phyloP scores from a whole-genome alignment of 2,329 filamentous ascomycete genomes.

The Furcasterigmium sp. region DNA sequence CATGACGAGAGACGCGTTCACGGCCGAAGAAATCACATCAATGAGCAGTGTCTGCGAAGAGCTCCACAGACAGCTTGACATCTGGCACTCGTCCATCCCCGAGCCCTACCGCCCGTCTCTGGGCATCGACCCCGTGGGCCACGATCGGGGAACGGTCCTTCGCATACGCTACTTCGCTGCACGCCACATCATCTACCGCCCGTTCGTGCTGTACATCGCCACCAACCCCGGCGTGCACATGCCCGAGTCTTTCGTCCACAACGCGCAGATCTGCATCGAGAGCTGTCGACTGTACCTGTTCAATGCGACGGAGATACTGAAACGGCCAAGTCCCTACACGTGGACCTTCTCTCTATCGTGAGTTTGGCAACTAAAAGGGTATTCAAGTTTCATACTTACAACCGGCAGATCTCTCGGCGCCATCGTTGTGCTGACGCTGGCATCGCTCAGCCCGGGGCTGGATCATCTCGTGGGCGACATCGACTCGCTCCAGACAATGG shows the following conservation, averaged over 20 bases:
- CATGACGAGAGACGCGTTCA: slow-evolving; percentile 18
- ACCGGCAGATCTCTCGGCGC: slow-evolving; percentile 21
- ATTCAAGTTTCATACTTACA: neutral
- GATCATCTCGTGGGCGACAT: slow-evolving; percentile 22
- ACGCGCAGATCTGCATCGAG: slow-evolving; percentile 22
- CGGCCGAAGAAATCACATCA: slow-evolving; percentile 19
- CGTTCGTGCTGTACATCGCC: slow-evolving; percentile 23
- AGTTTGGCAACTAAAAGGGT: slow-evolving; percentile 5
- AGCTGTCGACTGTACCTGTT: slow-evolving; percentile 23
- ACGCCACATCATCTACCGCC: slow-evolving; percentile 25
- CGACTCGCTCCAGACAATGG: slow-evolving; percentile 19
- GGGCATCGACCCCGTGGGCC: slow-evolving; percentile 12
- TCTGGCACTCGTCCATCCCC: slow-evolving; percentile 25
- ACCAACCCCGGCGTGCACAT: slow-evolving; percentile 10
- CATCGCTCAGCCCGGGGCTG: slow-evolving; percentile 19
- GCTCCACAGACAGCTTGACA: slow-evolving; percentile 21
- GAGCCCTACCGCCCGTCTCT: slow-evolving; percentile 20
- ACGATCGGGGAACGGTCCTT: slow-evolving; percentile 18
- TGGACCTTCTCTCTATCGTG: slow-evolving; percentile 28
- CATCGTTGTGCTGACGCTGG: slow-evolving; percentile 23
- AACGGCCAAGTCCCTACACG: slow-evolving; percentile 23
- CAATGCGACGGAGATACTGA: slow-evolving; percentile 18
- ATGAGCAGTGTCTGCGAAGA: slow-evolving; percentile 21
- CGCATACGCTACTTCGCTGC: slow-evolving; percentile 26
- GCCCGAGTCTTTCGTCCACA: slow-evolving; percentile 18